A percentile compares a stretch with the other conserved stretches of the same genome.
phyloP scores from a whole-genome alignment of 345 rosid species.

The Clarkia xantiana region DNA sequence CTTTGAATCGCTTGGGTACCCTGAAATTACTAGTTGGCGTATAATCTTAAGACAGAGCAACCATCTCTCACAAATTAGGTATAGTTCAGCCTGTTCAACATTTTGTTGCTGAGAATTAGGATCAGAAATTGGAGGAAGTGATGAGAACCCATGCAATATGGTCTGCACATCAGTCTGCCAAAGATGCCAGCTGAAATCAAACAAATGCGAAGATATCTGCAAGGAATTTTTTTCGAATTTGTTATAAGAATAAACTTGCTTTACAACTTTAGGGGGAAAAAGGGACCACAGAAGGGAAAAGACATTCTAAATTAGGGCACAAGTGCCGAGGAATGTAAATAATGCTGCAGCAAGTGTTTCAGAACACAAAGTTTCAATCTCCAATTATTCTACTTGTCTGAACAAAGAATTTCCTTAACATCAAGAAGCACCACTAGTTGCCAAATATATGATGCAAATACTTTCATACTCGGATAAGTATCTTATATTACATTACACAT shows the following conservation, averaged over 20 bases:
- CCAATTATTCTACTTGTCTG: no score
- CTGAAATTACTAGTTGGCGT: constrained; percentile 71
- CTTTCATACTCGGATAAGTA: no score
- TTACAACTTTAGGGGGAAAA: no score
- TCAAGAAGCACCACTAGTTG: no score
- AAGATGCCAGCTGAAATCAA: constrained; percentile 79
- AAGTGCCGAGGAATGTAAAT: background rate
- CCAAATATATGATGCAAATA: no score
- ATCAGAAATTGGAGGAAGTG: constrained; percentile 39
- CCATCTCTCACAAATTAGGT: constrained; percentile 87
- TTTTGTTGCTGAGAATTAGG: constrained; percentile 46
- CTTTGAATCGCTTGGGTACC: constrained; percentile 82
- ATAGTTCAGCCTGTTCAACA: constrained; percentile 78
- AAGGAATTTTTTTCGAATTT: constrained; percentile 6
- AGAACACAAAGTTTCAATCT: no score
- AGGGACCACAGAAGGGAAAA: background rate
- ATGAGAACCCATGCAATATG: constrained; percentile 62
- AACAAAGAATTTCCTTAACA: no score
- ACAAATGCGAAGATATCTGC: constrained; percentile 87
- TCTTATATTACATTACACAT: no score
- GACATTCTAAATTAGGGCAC: background rate
- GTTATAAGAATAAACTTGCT: background rate
- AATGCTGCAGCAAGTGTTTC: background rate
- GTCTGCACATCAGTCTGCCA: constrained; percentile 93
- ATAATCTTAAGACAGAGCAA: constrained; percentile 74